Evolutionary conservation across 768 basidiomycete genomes (phyloP).

Genomic region (Xerocomellus intermedius): DNA sequence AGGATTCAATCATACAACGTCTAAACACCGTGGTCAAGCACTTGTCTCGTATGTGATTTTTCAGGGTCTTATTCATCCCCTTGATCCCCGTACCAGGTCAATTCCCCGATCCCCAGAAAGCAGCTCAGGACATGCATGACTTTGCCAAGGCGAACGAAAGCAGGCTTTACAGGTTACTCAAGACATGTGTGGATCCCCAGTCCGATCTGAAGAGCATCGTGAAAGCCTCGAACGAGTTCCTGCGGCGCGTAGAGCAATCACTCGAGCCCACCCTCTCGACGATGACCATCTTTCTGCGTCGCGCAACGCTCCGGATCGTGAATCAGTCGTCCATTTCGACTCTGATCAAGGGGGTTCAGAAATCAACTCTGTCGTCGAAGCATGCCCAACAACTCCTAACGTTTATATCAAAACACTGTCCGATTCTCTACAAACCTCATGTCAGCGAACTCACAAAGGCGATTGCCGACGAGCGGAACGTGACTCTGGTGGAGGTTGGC

Average conservation of each 20-base stretch:
- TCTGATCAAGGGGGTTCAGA: constrained; percentile 67
- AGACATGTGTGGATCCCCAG: constrained; percentile 78
- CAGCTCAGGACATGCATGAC: constrained; percentile 68
- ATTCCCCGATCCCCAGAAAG: constrained; percentile 72
- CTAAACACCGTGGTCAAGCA: constrained; percentile 55
- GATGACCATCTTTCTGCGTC: constrained; percentile 67
- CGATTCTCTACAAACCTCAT: constrained; percentile 72
- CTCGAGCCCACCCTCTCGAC: constrained; percentile 61
- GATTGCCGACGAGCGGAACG: constrained; percentile 62
- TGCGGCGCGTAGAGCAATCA: constrained; percentile 71
- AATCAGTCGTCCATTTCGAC: constrained; percentile 86
- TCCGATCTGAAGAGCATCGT: constrained; percentile 77
- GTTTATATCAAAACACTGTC: constrained; percentile 71
- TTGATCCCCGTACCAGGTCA: constrained; percentile 34
- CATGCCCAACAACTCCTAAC: constrained; percentile 53
- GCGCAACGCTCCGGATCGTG: constrained; percentile 67
- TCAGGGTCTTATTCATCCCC: not conserved
- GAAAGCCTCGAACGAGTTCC: constrained; percentile 82
- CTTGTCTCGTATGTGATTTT: constrained; percentile 54
- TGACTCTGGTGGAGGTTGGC: constrained; percentile 56
- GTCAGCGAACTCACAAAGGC: constrained; percentile 73
- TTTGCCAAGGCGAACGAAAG: constrained; percentile 90
- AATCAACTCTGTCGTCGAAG: constrained; percentile 39
- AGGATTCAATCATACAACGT: constrained; percentile 55
- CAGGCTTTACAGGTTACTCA: constrained; percentile 81